Base-by-base conservation (phyloP, 176 grass and related monocot species). In the Musa troglodytarum region DNA sequence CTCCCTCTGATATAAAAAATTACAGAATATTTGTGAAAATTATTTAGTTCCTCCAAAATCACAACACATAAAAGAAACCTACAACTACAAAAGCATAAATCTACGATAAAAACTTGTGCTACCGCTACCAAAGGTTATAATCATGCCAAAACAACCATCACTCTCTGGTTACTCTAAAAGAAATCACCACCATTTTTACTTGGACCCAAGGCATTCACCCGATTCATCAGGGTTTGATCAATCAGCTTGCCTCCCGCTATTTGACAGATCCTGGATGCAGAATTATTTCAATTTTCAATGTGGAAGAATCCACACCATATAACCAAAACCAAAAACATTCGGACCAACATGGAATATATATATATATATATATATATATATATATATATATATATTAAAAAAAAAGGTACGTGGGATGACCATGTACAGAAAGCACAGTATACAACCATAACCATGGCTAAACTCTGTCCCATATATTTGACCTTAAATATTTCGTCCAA, bases 1-100 rank as follows among this genome's bases (percentile, higher is more conserved):
- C 34, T 98, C 88, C 83, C 94, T 91, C 90, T 98, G 64, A 80
- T 86, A 68, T 74, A 20, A 52, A 52, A 79, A 63, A 16, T 52
- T 21, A 26, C 1, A 24, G 19, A n/a, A 50, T 2, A 23, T 74
- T 19, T 10, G 20, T 19, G 57, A n/a, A 62, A 17, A 62, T 19
- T 17, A n/a, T 8, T 62, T 19, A 17, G 20, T 62, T 19, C 15
- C 20, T 43, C 34, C 34, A 43, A 34, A 34, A 34, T 3, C 34
- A 34, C 0, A 34, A 34, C 34, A 34, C 0, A 34, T 34, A 5
- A 34, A 34, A 34, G 34, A 34, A 34, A 34, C 34, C 34, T 34
- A 34, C 34, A 34, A 34, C 34, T 34, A 34, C 34, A 34, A 1
- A 28, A 5, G 34, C 3, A 34, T 29, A 29, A 29, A 29, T 29